phyloP scores from a whole-genome alignment of 179 eudicot species.

The Nepenthes alata region DNA sequence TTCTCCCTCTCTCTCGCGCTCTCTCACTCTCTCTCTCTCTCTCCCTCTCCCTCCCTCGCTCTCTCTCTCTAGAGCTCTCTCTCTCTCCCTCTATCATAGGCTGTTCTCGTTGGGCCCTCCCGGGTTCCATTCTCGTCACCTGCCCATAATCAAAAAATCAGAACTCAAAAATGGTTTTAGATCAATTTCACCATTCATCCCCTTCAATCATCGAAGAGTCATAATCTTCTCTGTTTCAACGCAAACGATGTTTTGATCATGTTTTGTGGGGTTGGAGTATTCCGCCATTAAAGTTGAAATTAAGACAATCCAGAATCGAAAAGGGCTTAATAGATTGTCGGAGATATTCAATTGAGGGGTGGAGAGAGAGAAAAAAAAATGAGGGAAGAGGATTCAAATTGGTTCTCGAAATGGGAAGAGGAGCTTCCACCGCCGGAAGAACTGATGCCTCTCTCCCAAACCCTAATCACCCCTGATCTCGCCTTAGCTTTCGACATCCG shows the following conservation, averaged over 20 bases:
- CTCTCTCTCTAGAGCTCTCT: slow-evolving; percentile 1
- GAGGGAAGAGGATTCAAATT: slow-evolving; percentile 79
- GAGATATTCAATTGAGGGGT: no score
- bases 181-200: no score
- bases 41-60: neutral
- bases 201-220: no score
- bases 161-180: no score
- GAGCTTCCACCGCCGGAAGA: slow-evolving; percentile 78
- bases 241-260: no score
- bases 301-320: neutral
- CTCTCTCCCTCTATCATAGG: neutral
- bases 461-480: slow-evolving; percentile 84
- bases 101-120: neutral
- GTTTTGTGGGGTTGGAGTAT: neutral
- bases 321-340: neutral
- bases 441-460: slow-evolving; percentile 62
- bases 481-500: slow-evolving; percentile 73
- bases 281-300: slow-evolving; percentile 2
- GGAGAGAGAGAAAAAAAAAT: slow-evolving; percentile 13
- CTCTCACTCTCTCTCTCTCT: neutral
- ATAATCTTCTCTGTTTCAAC: no score
- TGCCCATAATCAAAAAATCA: no score
- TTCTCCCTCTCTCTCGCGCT: slow-evolving; percentile 11
- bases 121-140: no score
- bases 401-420: slow-evolving; percentile 87